These are phyloP conservation scores for Irpex sp. DNA, from an alignment of 1,284 basidiomycete species.

Conservation along the genomic window DNA sequence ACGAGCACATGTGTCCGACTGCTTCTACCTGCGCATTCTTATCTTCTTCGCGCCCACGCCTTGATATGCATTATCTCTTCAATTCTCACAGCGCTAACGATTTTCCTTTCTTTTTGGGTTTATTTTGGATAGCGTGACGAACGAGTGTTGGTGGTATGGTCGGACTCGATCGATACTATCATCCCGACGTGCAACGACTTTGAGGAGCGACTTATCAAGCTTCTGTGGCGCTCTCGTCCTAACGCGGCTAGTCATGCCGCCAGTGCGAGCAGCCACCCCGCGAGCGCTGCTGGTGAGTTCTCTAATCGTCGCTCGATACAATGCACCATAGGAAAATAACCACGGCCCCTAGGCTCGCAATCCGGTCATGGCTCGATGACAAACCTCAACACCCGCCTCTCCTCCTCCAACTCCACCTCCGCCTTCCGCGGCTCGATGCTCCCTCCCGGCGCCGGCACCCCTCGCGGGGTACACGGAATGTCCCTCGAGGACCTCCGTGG, in stretches of 20 bases:
- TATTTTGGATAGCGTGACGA: slow-evolving; percentile 62
- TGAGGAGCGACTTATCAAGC: slow-evolving; percentile 76
- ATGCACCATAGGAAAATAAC: not conserved
- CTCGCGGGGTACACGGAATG: slow-evolving; percentile 26
- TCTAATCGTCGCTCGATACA: not conserved
- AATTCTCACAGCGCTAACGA: not conserved
- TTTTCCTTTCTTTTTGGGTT: not conserved
- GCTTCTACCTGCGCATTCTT: not conserved
- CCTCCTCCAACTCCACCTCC: slow-evolving; percentile 3
- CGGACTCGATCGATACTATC: slow-evolving; percentile 68
- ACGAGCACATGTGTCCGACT: not conserved
- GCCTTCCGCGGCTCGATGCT: slow-evolving; percentile 4
- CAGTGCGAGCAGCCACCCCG: slow-evolving; percentile 24
- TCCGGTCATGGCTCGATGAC: slow-evolving; percentile 27
- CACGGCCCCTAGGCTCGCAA: slow-evolving; percentile 20
- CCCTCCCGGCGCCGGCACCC: slow-evolving; percentile 22
- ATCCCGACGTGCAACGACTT: slow-evolving; percentile 71
- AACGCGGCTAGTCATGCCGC: slow-evolving; percentile 18
- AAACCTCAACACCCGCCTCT: slow-evolving; percentile 22
- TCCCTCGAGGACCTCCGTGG: slow-evolving; percentile 21
- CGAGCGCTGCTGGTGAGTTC: slow-evolving; percentile 22
- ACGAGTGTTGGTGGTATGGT: slow-evolving; percentile 75
- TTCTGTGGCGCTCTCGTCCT: slow-evolving; percentile 56
- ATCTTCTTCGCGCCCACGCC: not conserved
- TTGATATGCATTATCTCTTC: no score